These are phyloP conservation scores for Daphne laureola DNA, from an alignment of 441 rosid genomes.

Conservation along the genomic window DNA sequence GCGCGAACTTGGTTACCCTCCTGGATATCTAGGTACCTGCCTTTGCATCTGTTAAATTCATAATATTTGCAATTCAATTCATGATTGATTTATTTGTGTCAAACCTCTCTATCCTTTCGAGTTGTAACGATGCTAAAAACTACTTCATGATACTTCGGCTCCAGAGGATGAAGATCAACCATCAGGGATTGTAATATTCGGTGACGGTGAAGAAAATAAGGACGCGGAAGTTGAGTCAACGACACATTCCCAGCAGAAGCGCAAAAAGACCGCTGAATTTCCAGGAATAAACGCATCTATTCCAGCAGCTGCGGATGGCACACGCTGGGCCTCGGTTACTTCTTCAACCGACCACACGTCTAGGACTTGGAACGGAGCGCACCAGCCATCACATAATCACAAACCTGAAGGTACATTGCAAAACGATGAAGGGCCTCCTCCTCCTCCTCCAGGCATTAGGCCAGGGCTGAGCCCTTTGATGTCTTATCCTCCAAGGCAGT, in stretches of 20 bases:
- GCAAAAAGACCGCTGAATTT: conserved; percentile 58
- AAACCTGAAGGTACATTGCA: conserved; percentile 30
- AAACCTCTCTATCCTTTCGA: too few species aligned
- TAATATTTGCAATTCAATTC: too few species aligned
- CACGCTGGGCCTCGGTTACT: conserved; percentile 44
- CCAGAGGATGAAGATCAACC: conserved; percentile 56
- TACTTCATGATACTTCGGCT: conserved; percentile 30
- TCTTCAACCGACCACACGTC: conserved; percentile 28
- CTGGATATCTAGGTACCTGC: conserved; percentile 75
- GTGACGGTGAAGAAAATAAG: conserved; percentile 34
- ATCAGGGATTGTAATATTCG: conserved; percentile 77
- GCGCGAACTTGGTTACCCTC: conserved; percentile 97
- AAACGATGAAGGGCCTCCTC: conserved; percentile 42
- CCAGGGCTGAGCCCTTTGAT: conserved; percentile 22
- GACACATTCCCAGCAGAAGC: conserved; percentile 26
- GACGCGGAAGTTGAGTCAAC: conserved; percentile 66
- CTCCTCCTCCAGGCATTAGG: conserved; percentile 45
- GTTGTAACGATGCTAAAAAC: too few species aligned
- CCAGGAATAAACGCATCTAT: conserved; percentile 89
- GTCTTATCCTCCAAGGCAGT: conserved; percentile 39
- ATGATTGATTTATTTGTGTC: too few species aligned
- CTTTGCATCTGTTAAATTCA: neutral
- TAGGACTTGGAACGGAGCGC: conserved; percentile 32
- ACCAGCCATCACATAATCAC: conserved; percentile 26
- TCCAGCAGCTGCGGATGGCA: conserved; percentile 69